A percentile compares a stretch with the other conserved stretches of the same genome.
phyloP scores from a whole-genome alignment of 2,329 filamentous ascomycete genomes.

The Cucurbitaria berberidis region DNA sequence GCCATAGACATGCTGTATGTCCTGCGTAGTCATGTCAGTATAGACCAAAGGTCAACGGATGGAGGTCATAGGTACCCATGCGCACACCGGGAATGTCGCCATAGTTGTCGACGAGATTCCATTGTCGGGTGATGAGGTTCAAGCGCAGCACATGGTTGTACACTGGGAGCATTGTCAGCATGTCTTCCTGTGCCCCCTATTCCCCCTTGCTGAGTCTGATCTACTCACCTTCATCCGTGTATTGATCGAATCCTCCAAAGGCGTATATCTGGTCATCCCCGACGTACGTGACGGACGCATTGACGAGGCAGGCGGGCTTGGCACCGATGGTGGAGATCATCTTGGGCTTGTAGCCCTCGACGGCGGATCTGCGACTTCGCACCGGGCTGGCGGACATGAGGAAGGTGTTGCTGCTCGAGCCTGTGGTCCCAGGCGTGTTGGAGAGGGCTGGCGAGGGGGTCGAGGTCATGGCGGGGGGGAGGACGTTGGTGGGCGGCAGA shows the following conservation, averaged over 20 bases:
- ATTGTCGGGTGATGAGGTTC: conserved; percentile 86
- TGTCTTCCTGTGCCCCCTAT: neutral
- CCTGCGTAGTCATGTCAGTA: conserved; percentile 58
- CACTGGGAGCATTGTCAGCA: conserved; percentile 55
- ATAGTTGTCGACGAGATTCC: conserved; percentile 97
- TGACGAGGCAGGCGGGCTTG: conserved; percentile 91
- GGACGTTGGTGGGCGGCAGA: conserved; percentile 25
- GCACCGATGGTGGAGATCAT: conserved; percentile 67
- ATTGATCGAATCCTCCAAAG: conserved; percentile 98
- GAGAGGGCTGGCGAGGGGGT: conserved; percentile 53
- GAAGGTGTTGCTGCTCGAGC: conserved; percentile 77
- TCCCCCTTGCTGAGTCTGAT: neutral
- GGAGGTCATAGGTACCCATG: conserved; percentile 71
- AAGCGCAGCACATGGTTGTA: conserved; percentile 96
- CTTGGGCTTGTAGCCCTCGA: conserved; percentile 82
- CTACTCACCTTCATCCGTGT: conserved; percentile 81
- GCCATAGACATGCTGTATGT: conserved; percentile 92
- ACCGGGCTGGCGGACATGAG: conserved; percentile 82
- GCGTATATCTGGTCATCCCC: conserved; percentile 97
- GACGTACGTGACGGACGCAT: conserved; percentile 98
- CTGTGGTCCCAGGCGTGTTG: conserved; percentile 56
- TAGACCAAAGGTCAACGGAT: neutral
- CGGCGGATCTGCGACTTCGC: conserved; percentile 55
- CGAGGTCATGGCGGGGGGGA: conserved; percentile 35
- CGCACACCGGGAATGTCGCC: conserved; percentile 95